Evolutionary conservation across 2,329 filamentous ascomycete genomes (phyloP).

Genomic region (Aureobasidium lini): DNA sequence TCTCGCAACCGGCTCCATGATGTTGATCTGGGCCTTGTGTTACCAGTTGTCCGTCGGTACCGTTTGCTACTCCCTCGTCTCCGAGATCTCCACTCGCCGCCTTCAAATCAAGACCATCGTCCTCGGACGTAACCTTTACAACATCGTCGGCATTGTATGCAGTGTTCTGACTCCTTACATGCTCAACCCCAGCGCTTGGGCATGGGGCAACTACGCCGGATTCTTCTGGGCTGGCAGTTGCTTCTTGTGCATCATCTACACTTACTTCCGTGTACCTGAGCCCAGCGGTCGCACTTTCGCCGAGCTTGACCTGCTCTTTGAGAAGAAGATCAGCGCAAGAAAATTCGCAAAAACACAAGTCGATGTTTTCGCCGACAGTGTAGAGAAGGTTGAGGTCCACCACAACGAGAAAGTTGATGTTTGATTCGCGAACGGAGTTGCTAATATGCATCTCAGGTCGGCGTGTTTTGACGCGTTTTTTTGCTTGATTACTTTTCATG

Average conservation of each 20-base stretch:
- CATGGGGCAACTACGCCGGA: conserved; percentile 80
- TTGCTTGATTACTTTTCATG: conserved; percentile 4
- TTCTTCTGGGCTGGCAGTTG: conserved; percentile 85
- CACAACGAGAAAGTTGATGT: conserved; percentile 13
- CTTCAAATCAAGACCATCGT: conserved; percentile 90
- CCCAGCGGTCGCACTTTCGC: conserved; percentile 74
- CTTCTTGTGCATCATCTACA: conserved; percentile 73
- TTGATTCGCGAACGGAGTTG: conserved; percentile 7
- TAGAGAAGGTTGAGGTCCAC: conserved; percentile 19
- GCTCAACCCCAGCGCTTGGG: conserved; percentile 79
- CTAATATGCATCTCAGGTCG: conserved; percentile 10
- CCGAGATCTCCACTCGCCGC: conserved; percentile 72
- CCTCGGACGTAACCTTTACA: conserved; percentile 68
- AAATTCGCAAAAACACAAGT: conserved; percentile 58
- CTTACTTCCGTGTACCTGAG: conserved; percentile 74
- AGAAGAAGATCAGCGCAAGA: conserved; percentile 61
- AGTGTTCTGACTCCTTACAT: conserved; percentile 84
- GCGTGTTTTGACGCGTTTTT: conserved; percentile 10
- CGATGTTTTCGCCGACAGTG: conserved; percentile 45
- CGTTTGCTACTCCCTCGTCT: conserved; percentile 81
- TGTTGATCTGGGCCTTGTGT: conserved; percentile 73
- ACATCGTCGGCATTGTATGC: conserved; percentile 73
- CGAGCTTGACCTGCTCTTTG: conserved; percentile 79
- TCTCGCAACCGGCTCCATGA: conserved; percentile 74
- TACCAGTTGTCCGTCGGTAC: conserved; percentile 87